A percentile compares a stretch with the other conserved stretches of the same genome.
These are phyloP conservation scores for Friedmanniomyces endolithicus DNA, from an alignment of 495 filamentous ascomycete species.

Conservation along the genomic window DNA sequence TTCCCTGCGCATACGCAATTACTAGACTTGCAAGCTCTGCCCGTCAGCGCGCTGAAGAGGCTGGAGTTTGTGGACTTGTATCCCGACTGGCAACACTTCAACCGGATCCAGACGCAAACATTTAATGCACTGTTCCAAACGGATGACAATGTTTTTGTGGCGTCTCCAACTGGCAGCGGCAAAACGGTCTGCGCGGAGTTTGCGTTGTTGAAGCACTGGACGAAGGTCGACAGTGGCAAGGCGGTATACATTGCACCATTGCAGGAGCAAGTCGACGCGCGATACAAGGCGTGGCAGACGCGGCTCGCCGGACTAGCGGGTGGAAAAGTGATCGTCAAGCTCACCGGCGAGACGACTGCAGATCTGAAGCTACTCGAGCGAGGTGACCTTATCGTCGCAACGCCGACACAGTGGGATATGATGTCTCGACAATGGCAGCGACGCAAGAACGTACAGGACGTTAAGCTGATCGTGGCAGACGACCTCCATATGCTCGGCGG, in stretches of 20 bases:
- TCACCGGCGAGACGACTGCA: constrained; percentile 83
- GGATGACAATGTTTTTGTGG: constrained; percentile 87
- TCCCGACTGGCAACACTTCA: constrained; percentile 77
- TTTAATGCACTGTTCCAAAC: constrained; percentile 85
- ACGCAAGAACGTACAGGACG: constrained; percentile 82
- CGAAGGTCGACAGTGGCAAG: constrained; percentile 52
- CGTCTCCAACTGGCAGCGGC: constrained; percentile 79
- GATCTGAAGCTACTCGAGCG: constrained; percentile 81
- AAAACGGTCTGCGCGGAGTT: constrained; percentile 97
- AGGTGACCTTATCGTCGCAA: constrained; percentile 86
- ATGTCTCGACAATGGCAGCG: constrained; percentile 92
- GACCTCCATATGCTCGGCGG: constrained; percentile 95
- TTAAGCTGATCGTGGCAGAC: constrained; percentile 88
- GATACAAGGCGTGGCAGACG: constrained; percentile 70
- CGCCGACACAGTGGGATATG: constrained; percentile 88
- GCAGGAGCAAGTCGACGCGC: constrained; percentile 79
- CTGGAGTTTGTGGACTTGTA: constrained; percentile 75
- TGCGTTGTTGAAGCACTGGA: constrained; percentile 81
- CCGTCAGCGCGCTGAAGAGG: constrained; percentile 74
- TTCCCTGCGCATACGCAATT: constrained; percentile 89
- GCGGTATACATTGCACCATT: constrained; percentile 94
- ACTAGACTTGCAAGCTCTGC: constrained; percentile 79
- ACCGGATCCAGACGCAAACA: constrained; percentile 93
- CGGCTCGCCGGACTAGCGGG: constrained; percentile 60
- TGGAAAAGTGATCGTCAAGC: constrained; percentile 85